Conservation (phyloP, 345 rosid genomes). For the Brassica nigra region DNA sequence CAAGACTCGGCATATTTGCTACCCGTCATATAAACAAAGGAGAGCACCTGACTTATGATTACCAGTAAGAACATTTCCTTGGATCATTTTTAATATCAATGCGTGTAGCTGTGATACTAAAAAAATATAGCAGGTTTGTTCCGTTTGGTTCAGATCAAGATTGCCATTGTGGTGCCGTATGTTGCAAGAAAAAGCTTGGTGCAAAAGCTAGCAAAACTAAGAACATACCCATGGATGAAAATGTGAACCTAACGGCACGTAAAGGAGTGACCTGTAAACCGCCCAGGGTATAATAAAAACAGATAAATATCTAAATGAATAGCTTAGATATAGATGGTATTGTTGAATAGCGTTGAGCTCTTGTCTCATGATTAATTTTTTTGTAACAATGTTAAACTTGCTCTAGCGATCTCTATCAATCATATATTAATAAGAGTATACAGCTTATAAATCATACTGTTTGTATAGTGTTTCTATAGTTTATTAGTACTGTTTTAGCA, state of each 20-base stretch:
- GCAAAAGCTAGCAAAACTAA: slow-evolving; percentile 71
- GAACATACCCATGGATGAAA: slow-evolving; percentile 31
- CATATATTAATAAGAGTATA: not conserved
- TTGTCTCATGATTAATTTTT: not conserved
- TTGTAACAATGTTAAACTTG: not conserved
- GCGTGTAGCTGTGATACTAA: slow-evolving; percentile 42
- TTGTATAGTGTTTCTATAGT: too few species aligned
- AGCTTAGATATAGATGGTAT: not conserved
- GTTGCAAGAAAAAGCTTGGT: slow-evolving; percentile 82
- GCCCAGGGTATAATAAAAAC: not conserved
- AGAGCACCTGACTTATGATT: slow-evolving; percentile 93
- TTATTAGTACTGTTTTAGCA: too few species aligned
- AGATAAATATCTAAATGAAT: not conserved
- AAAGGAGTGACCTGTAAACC: not conserved
- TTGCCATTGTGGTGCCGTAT: slow-evolving; percentile 79
- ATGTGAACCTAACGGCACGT: not conserved
- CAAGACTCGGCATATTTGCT: slow-evolving; percentile 94
- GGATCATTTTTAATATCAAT: not conserved
- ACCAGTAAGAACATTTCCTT: slow-evolving; percentile 66
- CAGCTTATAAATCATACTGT: not conserved
- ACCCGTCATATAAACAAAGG: slow-evolving; percentile 72
- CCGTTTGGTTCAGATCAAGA: slow-evolving; percentile 98
- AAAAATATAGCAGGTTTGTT: slow-evolving; percentile 78
- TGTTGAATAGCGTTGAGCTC: not conserved
- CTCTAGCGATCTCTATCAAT: not conserved